Evolutionary conservation across 1,284 basidiomycete species (phyloP), one percentile per base, ranked within the genome.

Genomic region (Ustilago esculenta): DNA sequence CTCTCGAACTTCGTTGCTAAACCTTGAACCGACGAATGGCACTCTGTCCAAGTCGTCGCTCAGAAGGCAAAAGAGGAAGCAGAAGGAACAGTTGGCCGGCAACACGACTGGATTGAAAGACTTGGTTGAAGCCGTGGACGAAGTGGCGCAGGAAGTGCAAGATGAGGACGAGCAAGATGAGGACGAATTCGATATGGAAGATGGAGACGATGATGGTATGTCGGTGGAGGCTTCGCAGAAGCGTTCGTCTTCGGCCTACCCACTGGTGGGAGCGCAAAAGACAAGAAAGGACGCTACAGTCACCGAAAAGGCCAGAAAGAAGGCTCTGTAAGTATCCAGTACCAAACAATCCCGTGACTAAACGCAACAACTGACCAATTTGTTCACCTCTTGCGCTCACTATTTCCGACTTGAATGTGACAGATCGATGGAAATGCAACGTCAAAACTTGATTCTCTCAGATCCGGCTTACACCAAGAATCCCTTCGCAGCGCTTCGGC

Each of bases 401-500:
- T 20, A 24, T 23, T 10, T 12, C 11, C 2, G 15, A 29, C 27
- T 29, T 29, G 27, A 29, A 29, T 29, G 27, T 29, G n/a, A 51
- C 61, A 75, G 73, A 15, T 39, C 64, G 3, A 39, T 69, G n/a
- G 78, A 80, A 29, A 56, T 61, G 49, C 57, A 63, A 20, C 76
- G 78, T 15, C 78, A 80, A 43, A 64, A 70, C 21, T 43, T 69
- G 30, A 79, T 80, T 29, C 49, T 80, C 17, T 51, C 69, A 3
- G 75, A 80, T 37, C 59, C 73, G 23, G 63, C 74, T 12, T 75
- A 71, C 50, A 56, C 64, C 30, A 56, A 54, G 27, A 69, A 68
- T 34, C 78, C 78, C 8, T 80, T 80, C 35, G 76, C 72, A 7
- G 78, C 78, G 11, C 72, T 80, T 2, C 69, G 78, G 15, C 61